Evolutionary conservation across 768 basidiomycete genomes (phyloP).

Genomic region (Phanerochaete sordida): DNA sequence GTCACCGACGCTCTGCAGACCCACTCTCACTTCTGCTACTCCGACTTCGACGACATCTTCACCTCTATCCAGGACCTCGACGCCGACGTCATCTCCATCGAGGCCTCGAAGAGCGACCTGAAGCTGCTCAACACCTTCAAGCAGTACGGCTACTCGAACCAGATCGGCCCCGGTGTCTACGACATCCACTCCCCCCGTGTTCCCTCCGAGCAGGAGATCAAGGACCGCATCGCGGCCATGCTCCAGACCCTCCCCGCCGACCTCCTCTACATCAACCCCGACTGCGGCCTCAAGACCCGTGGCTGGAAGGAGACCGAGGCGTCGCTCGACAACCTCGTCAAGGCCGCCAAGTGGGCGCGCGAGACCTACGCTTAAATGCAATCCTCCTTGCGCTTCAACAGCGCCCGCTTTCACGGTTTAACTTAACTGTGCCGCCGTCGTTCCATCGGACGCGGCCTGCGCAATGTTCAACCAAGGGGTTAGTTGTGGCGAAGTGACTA

Average conservation of each 20-base stretch:
- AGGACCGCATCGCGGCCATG: conserved; percentile 85
- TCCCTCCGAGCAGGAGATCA: conserved; percentile 89
- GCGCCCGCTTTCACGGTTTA: conserved; percentile 68
- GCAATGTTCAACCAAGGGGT: conserved; percentile 12
- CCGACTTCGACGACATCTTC: conserved; percentile 99
- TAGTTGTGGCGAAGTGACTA: conserved; percentile 12
- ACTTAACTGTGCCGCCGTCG: conserved; percentile 36
- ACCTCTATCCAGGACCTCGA: conserved; percentile 94
- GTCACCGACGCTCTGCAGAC: conserved; percentile 93
- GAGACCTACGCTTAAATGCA: conserved; percentile 65
- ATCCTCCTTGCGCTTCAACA: conserved; percentile 79
- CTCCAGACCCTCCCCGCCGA: conserved; percentile 75
- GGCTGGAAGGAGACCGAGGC: conserved; percentile 98
- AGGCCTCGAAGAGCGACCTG: conserved; percentile 98
- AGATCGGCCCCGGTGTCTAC: conserved; percentile 97
- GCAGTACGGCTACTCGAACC: conserved; percentile 92
- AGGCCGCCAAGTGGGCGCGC: conserved; percentile 93
- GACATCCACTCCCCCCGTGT: conserved; percentile 99
- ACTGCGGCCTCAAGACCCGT: conserved; percentile 98
- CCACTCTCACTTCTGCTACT: conserved; percentile 99
- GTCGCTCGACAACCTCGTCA: conserved; percentile 81
- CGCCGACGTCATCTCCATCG: conserved; percentile 98
- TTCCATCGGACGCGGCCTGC: not conserved
- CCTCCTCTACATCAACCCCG: conserved; percentile 91
- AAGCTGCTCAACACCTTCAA: conserved; percentile 96